A percentile compares a stretch with the other conserved stretches of the same genome.
Evolutionary conservation across 768 basidiomycete species (phyloP).

Genomic region (Mycena haematopus): DNA sequence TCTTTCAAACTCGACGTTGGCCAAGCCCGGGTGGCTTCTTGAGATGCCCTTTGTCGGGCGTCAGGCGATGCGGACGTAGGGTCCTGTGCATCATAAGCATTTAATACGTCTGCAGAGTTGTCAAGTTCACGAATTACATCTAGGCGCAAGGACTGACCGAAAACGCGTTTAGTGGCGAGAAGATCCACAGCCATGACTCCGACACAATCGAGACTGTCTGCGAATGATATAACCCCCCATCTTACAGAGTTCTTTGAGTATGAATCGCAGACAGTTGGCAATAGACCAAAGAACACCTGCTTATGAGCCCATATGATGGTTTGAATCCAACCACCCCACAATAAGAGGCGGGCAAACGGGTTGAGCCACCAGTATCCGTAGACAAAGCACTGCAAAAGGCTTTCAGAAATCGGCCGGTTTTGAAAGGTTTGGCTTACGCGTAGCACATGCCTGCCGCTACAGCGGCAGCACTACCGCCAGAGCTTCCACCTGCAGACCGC

Average conservation of each 20-base stretch:
- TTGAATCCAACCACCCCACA: conserved; percentile 93
- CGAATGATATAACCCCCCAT: conserved; percentile 91
- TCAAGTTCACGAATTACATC: neutral
- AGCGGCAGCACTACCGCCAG: conserved; percentile 94
- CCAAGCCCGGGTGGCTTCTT: conserved; percentile 14
- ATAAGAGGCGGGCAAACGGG: conserved; percentile 91
- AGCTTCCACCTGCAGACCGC: conserved; percentile 89
- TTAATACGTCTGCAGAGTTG: conserved; percentile 47
- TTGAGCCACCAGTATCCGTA: conserved; percentile 96
- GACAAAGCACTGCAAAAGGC: conserved; percentile 71
- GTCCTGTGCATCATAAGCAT: conserved; percentile 70
- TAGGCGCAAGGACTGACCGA: conserved; percentile 55
- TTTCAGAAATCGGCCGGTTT: neutral
- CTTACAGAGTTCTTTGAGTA: conserved; percentile 43
- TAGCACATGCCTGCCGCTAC: conserved; percentile 86
- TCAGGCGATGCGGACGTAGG: conserved; percentile 68
- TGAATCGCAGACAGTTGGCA: conserved; percentile 3
- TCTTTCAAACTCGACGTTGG: conserved; percentile 45
- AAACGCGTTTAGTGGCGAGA: conserved; percentile 56
- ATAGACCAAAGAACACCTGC: conserved; percentile 56
- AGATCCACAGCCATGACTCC: conserved; percentile 75
- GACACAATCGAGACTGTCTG: conserved; percentile 94
- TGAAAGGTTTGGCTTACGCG: conserved; percentile 60
- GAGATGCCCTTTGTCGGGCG: conserved; percentile 37
- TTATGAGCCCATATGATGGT: conserved; percentile 92